phyloP scores from a whole-genome alignment of 345 rosid species.

The Lepidium sativum region DNA sequence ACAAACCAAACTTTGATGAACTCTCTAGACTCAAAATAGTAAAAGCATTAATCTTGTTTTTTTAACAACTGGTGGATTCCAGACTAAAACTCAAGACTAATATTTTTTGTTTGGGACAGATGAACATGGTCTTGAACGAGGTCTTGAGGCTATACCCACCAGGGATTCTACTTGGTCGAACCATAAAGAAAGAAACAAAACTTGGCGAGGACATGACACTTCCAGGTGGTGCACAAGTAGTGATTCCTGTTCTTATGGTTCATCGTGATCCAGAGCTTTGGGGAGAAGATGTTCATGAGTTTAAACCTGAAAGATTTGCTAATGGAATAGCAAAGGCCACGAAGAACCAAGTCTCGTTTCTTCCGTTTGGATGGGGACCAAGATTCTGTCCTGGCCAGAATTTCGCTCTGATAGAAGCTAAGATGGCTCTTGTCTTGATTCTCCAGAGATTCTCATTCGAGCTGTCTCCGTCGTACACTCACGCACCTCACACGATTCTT shows the following conservation, averaged over 20 bases:
- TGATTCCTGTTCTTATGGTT: slow-evolving; percentile 23
- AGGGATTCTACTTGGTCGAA: slow-evolving; percentile 9
- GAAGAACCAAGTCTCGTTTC: slow-evolving; percentile 34
- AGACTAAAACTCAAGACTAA: not conserved
- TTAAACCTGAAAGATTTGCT: slow-evolving; percentile 45
- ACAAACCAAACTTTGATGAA: slow-evolving; percentile 27
- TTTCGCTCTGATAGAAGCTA: slow-evolving; percentile 50
- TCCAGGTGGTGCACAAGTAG: slow-evolving; percentile 30
- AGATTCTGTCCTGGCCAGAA: slow-evolving; percentile 49
- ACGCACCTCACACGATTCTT: slow-evolving; percentile 29
- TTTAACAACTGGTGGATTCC: not conserved
- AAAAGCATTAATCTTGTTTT: not conserved
- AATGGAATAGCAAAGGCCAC: slow-evolving; percentile 48
- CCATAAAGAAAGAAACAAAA: slow-evolving; percentile 29
- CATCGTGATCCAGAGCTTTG: slow-evolving; percentile 45
- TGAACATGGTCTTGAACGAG: slow-evolving; percentile 29
- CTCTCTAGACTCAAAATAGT: slow-evolving; percentile 45
- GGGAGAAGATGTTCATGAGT: slow-evolving; percentile 53
- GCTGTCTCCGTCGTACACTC: slow-evolving; percentile 41
- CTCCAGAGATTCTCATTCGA: slow-evolving; percentile 38
- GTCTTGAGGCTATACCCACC: slow-evolving; percentile 31
- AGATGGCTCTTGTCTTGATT: slow-evolving; percentile 38
- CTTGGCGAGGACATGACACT: slow-evolving; percentile 34
- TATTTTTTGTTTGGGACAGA: not conserved
- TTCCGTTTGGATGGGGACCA: slow-evolving; percentile 30